phyloP scores from a whole-genome alignment of 768 basidiomycete species.

The Lyophyllum shimeji region DNA sequence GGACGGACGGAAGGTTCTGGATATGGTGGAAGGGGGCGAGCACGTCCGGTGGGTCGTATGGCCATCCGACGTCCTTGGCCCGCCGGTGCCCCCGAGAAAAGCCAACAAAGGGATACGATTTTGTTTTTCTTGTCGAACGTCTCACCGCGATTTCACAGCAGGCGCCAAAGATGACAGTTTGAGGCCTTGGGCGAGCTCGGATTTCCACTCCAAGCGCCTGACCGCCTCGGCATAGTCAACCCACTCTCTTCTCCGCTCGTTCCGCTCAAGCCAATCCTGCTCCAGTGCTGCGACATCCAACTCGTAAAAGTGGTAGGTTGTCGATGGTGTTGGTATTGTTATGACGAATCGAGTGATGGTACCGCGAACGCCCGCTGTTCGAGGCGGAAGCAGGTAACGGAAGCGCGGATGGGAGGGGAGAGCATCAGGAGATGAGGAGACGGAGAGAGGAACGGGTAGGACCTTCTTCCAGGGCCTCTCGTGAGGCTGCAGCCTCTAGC shows the following conservation, averaged over 20 bases:
- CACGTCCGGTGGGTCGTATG: slow-evolving; percentile 16
- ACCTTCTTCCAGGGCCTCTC: slow-evolving; percentile 97
- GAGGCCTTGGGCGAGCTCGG: slow-evolving; percentile 79
- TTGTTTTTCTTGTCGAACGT: neutral
- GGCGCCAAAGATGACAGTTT: slow-evolving; percentile 70
- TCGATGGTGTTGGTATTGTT: slow-evolving; percentile 75
- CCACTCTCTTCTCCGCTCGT: slow-evolving; percentile 83
- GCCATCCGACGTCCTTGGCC: slow-evolving; percentile 1
- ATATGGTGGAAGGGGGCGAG: slow-evolving; percentile 15
- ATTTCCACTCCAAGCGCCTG: slow-evolving; percentile 76
- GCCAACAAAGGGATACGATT: slow-evolving; percentile 6
- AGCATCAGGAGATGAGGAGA: slow-evolving; percentile 72
- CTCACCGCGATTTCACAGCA: slow-evolving; percentile 27
- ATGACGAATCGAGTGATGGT: slow-evolving; percentile 82
- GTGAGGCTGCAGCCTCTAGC: slow-evolving; percentile 84
- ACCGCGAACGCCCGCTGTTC: slow-evolving; percentile 84
- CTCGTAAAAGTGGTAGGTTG: slow-evolving; percentile 90
- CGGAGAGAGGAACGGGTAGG: slow-evolving; percentile 77
- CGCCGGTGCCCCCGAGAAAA: slow-evolving; percentile 3
- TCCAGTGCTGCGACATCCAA: slow-evolving; percentile 79
- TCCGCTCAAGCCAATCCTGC: slow-evolving; percentile 76
- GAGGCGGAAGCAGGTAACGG: slow-evolving; percentile 22
- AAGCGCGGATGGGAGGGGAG: slow-evolving; percentile 37
- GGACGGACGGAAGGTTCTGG: slow-evolving; percentile 22
- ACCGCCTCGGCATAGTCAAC: slow-evolving; percentile 84